These are phyloP conservation scores for Guillardia theta DNA, from an alignment of 78 protist genomes.

Conservation along the genomic window DNA sequence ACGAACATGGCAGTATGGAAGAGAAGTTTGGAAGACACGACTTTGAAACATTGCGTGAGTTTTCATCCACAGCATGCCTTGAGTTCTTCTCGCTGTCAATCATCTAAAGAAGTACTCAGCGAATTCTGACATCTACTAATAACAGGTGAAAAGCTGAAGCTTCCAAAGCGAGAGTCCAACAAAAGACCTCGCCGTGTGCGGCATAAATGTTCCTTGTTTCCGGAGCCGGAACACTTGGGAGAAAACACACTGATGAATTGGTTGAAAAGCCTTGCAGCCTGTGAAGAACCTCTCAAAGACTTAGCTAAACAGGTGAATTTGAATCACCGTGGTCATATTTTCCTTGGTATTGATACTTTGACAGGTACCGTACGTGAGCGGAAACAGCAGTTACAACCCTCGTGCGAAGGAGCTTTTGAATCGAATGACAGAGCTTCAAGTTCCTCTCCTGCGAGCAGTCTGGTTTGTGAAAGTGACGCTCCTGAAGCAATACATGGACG, in stretches of 20 bases:
- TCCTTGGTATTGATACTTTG: no score
- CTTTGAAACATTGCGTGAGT: not conserved
- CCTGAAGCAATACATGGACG: not conserved
- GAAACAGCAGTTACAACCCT: not conserved
- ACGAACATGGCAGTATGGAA: not conserved
- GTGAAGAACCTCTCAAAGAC: not conserved
- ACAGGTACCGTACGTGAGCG: not conserved
- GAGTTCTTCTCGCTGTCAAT: not conserved
- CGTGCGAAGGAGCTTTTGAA: not conserved
- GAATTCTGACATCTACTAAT: no score
- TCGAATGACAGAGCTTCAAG: not conserved
- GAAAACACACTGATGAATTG: not conserved
- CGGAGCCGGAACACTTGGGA: not conserved
- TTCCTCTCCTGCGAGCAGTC: not conserved
- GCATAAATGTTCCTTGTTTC: not conserved
- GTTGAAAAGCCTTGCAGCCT: not conserved
- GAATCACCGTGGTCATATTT: no score
- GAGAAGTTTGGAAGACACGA: not conserved
- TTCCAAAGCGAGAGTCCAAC: not conserved
- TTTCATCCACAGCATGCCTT: not conserved
- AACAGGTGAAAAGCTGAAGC: not conserved
- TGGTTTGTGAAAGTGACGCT: not conserved
- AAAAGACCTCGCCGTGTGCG: not conserved
- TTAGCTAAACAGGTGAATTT: not conserved
- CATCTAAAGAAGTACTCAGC: no score